These are phyloP conservation scores for Fusarium foetens DNA, from an alignment of 2,329 filamentous ascomycete species.

Conservation along the genomic window DNA sequence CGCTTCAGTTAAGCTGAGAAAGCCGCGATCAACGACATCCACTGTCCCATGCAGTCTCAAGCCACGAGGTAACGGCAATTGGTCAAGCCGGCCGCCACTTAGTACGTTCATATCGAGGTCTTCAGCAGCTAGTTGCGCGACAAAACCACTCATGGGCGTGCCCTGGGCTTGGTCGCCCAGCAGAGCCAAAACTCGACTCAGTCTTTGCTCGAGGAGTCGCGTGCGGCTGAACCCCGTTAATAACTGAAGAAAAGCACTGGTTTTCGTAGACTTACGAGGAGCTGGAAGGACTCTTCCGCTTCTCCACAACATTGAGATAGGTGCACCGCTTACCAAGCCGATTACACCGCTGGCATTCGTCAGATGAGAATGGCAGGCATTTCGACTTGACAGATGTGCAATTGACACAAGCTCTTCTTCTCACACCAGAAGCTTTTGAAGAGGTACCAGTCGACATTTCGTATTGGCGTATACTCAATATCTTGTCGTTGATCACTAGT, in stretches of 20 bases:
- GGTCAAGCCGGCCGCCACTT: rapidly evolving
- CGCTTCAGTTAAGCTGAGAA: background rate
- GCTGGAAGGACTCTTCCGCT: conserved; percentile 12
- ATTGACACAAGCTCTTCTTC: conserved; percentile 27
- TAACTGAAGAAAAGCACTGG: rapidly evolving
- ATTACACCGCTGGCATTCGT: conserved; percentile 27
- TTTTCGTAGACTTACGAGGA: background rate
- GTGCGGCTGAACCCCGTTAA: background rate
- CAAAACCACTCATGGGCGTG: background rate
- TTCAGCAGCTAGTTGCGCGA: background rate
- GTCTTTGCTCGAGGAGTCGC: background rate
- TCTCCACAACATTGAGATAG: conserved; percentile 16
- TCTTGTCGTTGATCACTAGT: background rate
- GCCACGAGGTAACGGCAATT: background rate
- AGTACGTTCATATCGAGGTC: background rate
- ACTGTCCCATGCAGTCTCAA: background rate
- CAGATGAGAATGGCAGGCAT: conserved; percentile 21
- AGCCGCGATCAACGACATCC: background rate
- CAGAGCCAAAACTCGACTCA: conserved; percentile 5
- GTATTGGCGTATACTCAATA: background rate
- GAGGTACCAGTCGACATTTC: background rate
- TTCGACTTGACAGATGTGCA: conserved; percentile 28
- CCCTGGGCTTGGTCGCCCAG: background rate
- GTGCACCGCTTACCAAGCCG: conserved; percentile 18
- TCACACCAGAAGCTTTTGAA: background rate